Conservation (phyloP, 345 rosid genomes). For the Raphanus raphanistrum region DNA sequence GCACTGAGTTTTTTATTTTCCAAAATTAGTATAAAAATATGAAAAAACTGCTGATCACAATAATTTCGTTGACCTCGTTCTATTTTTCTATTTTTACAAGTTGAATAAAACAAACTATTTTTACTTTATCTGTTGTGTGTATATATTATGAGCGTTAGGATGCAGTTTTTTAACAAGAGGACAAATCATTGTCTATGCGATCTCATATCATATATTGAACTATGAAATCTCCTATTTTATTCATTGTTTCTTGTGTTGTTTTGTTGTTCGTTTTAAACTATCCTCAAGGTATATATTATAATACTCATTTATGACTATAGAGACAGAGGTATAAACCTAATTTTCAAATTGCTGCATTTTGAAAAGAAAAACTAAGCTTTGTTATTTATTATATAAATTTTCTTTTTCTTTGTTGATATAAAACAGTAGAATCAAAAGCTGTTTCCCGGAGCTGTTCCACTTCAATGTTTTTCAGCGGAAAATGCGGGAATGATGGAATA, state of each 20-base stretch:
- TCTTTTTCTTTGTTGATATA: not conserved
- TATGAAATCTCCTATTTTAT: not conserved
- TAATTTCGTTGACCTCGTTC: not conserved
- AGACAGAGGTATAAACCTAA: not conserved
- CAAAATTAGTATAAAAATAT: too few species aligned
- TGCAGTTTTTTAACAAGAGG: not conserved
- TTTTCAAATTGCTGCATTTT: not conserved
- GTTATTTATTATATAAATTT: not conserved
- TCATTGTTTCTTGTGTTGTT: not conserved
- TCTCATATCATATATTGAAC: not conserved
- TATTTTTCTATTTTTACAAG: not conserved
- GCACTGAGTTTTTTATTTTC: too few species aligned
- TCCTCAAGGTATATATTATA: not conserved
- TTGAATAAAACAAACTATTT: not conserved
- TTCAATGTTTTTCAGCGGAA: not conserved
- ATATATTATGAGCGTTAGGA: not conserved
- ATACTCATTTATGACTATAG: not conserved
- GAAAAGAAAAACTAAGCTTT: not conserved
- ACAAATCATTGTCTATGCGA: not conserved
- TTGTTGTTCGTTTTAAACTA: not conserved
- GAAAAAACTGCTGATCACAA: not conserved
- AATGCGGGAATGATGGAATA: not conserved
- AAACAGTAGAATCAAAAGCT: not conserved
- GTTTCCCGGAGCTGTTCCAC: not conserved
- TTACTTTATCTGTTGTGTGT: not conserved